A percentile compares a stretch with the other conserved stretches of the same genome.
phyloP scores from a whole-genome alignment of 2,329 filamentous ascomycete genomes.

The Phoma sp. region DNA sequence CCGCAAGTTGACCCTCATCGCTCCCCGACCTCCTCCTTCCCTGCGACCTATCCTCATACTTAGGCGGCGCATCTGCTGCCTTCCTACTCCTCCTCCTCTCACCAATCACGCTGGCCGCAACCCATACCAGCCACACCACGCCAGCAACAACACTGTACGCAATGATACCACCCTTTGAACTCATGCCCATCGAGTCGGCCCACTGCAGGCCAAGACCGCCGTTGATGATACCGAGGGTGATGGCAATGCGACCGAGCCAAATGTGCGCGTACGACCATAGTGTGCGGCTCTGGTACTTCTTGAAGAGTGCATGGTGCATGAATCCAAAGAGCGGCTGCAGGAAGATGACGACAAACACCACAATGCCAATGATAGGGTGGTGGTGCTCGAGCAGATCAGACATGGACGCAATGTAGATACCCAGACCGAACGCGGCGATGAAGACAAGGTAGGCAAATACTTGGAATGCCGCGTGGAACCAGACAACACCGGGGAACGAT shows the following conservation, averaged over 20 bases:
- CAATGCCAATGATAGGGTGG: constrained; percentile 63
- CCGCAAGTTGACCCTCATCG: constrained; percentile 6
- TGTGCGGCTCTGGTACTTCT: constrained; percentile 55
- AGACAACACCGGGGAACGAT: constrained; percentile 53
- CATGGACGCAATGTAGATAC: constrained; percentile 57
- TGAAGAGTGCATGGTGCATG: constrained; percentile 61
- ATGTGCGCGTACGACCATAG: constrained; percentile 60
- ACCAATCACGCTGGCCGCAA: constrained; percentile 38
- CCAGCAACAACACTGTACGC: constrained; percentile 61
- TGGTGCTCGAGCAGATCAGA: constrained; percentile 47
- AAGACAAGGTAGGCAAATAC: constrained; percentile 57
- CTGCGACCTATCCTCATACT: constrained; percentile 15
- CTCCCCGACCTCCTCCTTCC: background rate
- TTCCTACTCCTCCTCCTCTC: constrained; percentile 31
- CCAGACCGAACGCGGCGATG: constrained; percentile 59
- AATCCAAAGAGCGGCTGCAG: constrained; percentile 63
- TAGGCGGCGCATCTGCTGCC: constrained; percentile 18
- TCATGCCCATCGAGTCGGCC: constrained; percentile 50
- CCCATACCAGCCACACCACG: constrained; percentile 51
- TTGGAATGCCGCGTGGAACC: constrained; percentile 58
- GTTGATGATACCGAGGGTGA: constrained; percentile 63
- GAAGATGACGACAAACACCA: constrained; percentile 59
- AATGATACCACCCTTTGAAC: constrained; percentile 47
- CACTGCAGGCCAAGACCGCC: constrained; percentile 63
- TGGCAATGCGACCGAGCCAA: constrained; percentile 61